Evolutionary conservation across 805 yeast genomes (phyloP).

Genomic region (Debaryomyces hansenii): DNA sequence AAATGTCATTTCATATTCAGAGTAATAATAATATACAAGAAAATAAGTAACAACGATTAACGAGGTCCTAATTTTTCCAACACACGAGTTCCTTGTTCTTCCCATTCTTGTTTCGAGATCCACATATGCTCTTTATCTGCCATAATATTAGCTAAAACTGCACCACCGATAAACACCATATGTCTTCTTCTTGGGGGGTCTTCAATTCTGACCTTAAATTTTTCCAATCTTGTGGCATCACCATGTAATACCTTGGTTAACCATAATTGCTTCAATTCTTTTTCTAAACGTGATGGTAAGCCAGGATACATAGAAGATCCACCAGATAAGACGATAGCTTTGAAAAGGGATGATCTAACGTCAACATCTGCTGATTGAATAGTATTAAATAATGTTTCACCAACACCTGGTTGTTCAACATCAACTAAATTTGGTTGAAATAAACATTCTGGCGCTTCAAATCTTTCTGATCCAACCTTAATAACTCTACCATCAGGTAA

Average conservation of each 20-base stretch:
- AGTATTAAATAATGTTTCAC: conserved; percentile 87
- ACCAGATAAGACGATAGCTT: conserved; percentile 92
- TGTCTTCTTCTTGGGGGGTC: conserved; percentile 99
- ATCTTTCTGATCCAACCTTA: conserved; percentile 92
- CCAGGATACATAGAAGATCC: conserved; percentile 99
- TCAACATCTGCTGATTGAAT: conserved; percentile 95
- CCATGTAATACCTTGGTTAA: conserved; percentile 82
- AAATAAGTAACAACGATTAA: conserved; percentile 26
- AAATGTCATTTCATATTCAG: background rate
- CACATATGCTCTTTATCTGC: conserved; percentile 98
- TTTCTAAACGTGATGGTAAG: conserved; percentile 90
- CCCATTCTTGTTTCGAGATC: conserved; percentile 96
- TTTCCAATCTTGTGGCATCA: conserved; percentile 81
- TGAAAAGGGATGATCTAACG: conserved; percentile 81
- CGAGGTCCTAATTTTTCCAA: conserved; percentile 91
- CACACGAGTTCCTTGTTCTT: conserved; percentile 88
- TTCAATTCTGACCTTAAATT: conserved; percentile 94
- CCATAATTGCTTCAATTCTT: conserved; percentile 96
- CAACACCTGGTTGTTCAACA: conserved; percentile 95
- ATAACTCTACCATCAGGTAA: conserved; percentile 96
- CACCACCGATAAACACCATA: conserved; percentile 99
- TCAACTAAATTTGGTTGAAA: conserved; percentile 96
- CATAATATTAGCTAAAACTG: conserved; percentile 96
- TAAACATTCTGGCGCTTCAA: conserved; percentile 94
- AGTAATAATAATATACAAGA: conserved; percentile 1